phyloP scores from a whole-genome alignment of 2,329 filamentous ascomycete genomes.

The Alternaria panax region DNA sequence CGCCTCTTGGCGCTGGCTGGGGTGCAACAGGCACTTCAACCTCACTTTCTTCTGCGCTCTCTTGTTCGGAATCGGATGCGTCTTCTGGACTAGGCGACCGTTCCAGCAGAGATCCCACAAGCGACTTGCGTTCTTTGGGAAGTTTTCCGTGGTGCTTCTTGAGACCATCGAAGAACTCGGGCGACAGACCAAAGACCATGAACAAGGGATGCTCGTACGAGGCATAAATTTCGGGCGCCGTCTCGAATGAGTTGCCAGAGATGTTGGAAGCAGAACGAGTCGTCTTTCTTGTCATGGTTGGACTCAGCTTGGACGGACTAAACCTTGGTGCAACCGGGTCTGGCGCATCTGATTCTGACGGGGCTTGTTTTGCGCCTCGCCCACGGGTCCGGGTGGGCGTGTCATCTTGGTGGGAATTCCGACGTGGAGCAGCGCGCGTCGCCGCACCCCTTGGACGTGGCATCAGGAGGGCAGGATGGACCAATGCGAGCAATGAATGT shows the following conservation, averaged over 20 bases:
- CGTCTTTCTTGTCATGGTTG: slow-evolving; percentile 40
- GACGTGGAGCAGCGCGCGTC: slow-evolving; percentile 40
- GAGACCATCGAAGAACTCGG: slow-evolving; percentile 42
- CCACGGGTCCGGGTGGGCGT: slow-evolving; percentile 44
- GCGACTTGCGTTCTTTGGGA: slow-evolving; percentile 31
- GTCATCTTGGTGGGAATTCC: slow-evolving; percentile 44
- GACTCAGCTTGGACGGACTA: slow-evolving; percentile 37
- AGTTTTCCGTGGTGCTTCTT: slow-evolving; percentile 39
- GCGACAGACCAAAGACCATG: slow-evolving; percentile 45
- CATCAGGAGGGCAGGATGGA: slow-evolving; percentile 27
- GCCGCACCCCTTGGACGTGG: slow-evolving; percentile 35
- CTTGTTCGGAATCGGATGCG: slow-evolving; percentile 29
- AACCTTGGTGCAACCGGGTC: slow-evolving; percentile 36
- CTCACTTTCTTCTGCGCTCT: slow-evolving; percentile 35
- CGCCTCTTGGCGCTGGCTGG: slow-evolving; percentile 30
- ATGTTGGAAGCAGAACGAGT: slow-evolving; percentile 49
- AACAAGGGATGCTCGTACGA: slow-evolving; percentile 44
- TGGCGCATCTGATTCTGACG: slow-evolving; percentile 37
- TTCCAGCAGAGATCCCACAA: slow-evolving; percentile 22
- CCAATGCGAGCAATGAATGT: slow-evolving; percentile 10
- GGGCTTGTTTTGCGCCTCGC: slow-evolving; percentile 41
- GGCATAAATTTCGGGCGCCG: slow-evolving; percentile 39
- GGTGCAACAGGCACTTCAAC: slow-evolving; percentile 27
- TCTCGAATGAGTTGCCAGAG: slow-evolving; percentile 42
- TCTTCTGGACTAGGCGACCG: slow-evolving; percentile 27